Evolutionary conservation across 2,329 filamentous ascomycete species (phyloP).

Genomic region (Ophidiomyces ophidiicola): DNA sequence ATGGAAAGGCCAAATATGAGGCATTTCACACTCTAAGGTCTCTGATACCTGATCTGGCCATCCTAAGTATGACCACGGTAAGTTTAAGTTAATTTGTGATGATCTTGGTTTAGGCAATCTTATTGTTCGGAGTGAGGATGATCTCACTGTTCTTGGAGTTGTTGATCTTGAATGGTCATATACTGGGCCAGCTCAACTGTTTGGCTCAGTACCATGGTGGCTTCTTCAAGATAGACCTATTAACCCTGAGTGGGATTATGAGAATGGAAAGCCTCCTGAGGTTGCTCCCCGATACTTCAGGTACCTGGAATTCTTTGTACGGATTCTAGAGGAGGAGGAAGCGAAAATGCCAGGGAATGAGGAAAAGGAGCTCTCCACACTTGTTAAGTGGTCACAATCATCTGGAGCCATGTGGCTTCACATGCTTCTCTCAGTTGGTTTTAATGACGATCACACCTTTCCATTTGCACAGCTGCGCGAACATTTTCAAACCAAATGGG

Average conservation of each 20-base stretch:
- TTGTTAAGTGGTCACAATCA: conserved; percentile 25
- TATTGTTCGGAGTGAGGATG: conserved; percentile 25
- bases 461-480: conserved; percentile 22
- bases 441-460: conserved; percentile 24
- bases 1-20: conserved; percentile 22
- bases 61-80: conserved; percentile 19
- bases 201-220: conserved; percentile 29
- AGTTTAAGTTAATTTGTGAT: conserved; percentile 30
- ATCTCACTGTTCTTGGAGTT: conserved; percentile 27
- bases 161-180: conserved; percentile 32
- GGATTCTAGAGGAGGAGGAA: conserved; percentile 25
- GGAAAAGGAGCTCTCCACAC: conserved; percentile 22
- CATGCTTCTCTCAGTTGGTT: conserved; percentile 25
- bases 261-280: conserved; percentile 17
- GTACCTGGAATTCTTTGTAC: conserved; percentile 23
- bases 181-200: conserved; percentile 27
- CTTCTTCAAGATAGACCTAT: conserved; percentile 26
- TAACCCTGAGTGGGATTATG: conserved; percentile 21
- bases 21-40: conserved; percentile 22
- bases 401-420: conserved; percentile 30
- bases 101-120: conserved; percentile 30
- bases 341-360: conserved; percentile 19
- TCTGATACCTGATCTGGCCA: conserved; percentile 21
- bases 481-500: conserved; percentile 19
- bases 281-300: conserved; percentile 21